Evolutionary conservation across 1,284 basidiomycete species (phyloP), one percentile per base, ranked within the genome.

Genomic region (Golubevia sp.): DNA sequence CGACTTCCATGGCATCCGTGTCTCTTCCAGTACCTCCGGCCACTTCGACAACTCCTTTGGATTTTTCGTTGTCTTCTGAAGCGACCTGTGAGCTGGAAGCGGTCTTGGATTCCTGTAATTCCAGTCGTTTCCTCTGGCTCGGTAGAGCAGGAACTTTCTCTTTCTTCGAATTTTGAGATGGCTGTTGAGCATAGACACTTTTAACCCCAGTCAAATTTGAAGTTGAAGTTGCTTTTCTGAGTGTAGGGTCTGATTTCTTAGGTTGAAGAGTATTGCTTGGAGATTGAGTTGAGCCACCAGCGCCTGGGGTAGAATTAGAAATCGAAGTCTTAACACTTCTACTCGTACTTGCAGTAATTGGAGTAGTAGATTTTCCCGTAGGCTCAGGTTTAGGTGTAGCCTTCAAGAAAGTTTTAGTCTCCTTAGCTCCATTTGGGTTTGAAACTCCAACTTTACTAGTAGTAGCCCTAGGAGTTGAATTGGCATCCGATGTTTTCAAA

Each of bases 311-410:
- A 25, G 25, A 54, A 21, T 49, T 3, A 2, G 55, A 21, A 27
- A 27, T 49, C 15, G 25, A 26, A 21, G 54, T 21, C 3, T 6
- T 56, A 62, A 11, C 55, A 55, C 1, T 13, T 51, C 60, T 64
- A 64, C 21, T 65, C 5, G 11, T 58, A 64, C 8, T 63, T 49
- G 3, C 63, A 54, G 4, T 63, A 27, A 38, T 67, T 34, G 24
- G 52, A 66, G 25, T 51, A 44, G 2, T 63, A 61, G 0, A 61
- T 61, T 23, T 64, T 56, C 4, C 63, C 63, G 27, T 64, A 50
- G 0, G 67, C 62, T 13, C 66, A 2, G 71, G 71, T n/a, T 62
- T 63, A 1, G 71, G 71, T 1, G 68, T 73, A 0, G 71, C 69
- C 15, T 67, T 64, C 2, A 73, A 49, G 58, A 66, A 73, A 20